A percentile compares a stretch with the other conserved stretches of the same genome.
Evolutionary conservation across 2,329 filamentous ascomycete genomes (phyloP).

Genomic region (Bisporella sp.): DNA sequence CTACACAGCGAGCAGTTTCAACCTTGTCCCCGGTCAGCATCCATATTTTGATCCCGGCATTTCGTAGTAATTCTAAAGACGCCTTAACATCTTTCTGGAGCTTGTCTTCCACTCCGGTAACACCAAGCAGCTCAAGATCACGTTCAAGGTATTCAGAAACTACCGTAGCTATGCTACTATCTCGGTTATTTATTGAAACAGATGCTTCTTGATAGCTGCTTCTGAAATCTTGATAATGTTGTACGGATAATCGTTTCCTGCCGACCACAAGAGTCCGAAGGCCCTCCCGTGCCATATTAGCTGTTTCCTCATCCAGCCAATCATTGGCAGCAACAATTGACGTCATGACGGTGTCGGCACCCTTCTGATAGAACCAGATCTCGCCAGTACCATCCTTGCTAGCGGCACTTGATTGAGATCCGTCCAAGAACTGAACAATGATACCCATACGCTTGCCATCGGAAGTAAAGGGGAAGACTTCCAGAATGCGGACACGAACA

Average conservation of each 20-base stretch:
- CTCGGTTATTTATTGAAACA: conserved; percentile 70
- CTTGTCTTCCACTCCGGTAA: conserved; percentile 96
- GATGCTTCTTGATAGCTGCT: conserved; percentile 71
- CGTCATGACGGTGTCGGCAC: conserved; percentile 97
- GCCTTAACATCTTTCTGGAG: conserved; percentile 94
- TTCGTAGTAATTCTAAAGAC: conserved; percentile 87
- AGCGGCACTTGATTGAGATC: conserved; percentile 38
- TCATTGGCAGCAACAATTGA: conserved; percentile 92
- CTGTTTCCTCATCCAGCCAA: conserved; percentile 97
- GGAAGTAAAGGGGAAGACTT: conserved; percentile 95
- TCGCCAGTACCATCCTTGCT: conserved; percentile 56
- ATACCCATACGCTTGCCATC: conserved; percentile 99
- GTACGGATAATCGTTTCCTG: conserved; percentile 72
- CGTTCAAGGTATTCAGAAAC: conserved; percentile 77
- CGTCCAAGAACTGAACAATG: conserved; percentile 75
- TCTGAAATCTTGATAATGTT: conserved; percentile 78
- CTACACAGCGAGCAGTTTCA: conserved; percentile 93
- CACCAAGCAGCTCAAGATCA: conserved; percentile 87
- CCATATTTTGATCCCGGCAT: conserved; percentile 98
- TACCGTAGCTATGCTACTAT: conserved; percentile 72
- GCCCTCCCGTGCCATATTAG: conserved; percentile 98
- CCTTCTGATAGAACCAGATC: conserved; percentile 98
- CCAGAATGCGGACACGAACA: conserved; percentile 81
- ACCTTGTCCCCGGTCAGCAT: conserved; percentile 99
- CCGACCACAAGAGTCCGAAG: conserved; percentile 90